These are phyloP conservation scores for Arabidopsis lyrata DNA, from an alignment of 441 rosid species.

Conservation along the genomic window DNA sequence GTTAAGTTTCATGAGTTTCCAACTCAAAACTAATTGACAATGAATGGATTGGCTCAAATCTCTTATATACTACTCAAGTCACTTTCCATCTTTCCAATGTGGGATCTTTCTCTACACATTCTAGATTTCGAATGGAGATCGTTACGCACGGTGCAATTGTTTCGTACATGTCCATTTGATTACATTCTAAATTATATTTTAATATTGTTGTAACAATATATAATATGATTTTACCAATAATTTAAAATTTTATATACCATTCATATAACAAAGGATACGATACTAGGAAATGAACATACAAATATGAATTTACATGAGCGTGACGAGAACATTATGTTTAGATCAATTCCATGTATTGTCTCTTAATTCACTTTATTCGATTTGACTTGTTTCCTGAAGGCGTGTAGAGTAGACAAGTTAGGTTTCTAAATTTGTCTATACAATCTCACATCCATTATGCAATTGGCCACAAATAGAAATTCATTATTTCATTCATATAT, in stretches of 20 bases:
- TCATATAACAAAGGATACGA: neutral
- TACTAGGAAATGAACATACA: neutral
- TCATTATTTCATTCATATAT: neutral
- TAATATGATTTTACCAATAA: neutral
- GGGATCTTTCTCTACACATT: too few relatives aligned
- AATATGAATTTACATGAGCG: neutral
- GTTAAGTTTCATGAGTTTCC: too few relatives aligned
- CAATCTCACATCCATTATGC: neutral
- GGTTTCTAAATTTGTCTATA: constrained; percentile 14
- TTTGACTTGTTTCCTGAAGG: constrained; percentile 10
- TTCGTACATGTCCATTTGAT: too few relatives aligned
- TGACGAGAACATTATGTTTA: constrained; percentile 11
- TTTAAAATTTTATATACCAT: neutral
- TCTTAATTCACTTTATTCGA: constrained; percentile 6
- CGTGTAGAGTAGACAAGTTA: neutral
- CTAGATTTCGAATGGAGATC: too few relatives aligned
- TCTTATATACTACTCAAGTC: too few relatives aligned
- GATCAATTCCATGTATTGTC: constrained; percentile 16
- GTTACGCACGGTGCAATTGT: too few relatives aligned
- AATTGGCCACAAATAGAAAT: neutral
- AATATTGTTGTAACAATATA: too few relatives aligned
- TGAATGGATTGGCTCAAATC: too few relatives aligned
- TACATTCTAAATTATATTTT: neutral
- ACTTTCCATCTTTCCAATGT: too few relatives aligned
- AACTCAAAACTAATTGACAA: too few relatives aligned